Evolutionary conservation across 2,329 filamentous ascomycete genomes (phyloP).

Genomic region (Hymenoscyphus salicellus): DNA sequence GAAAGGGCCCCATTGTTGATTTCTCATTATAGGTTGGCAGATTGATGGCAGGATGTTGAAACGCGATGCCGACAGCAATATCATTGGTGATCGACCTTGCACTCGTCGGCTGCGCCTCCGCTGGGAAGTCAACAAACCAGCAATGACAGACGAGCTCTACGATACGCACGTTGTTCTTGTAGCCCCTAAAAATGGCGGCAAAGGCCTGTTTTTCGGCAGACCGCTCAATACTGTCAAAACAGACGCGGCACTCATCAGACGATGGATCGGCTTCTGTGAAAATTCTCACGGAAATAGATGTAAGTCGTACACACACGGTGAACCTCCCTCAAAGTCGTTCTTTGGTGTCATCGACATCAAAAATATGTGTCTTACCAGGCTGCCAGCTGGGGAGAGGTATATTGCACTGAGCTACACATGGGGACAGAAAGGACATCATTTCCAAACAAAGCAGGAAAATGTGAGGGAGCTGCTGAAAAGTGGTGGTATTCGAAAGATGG

Average conservation of each 20-base stretch:
- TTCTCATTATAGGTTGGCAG: background rate
- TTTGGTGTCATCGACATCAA: slow-evolving; percentile 17
- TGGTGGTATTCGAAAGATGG: slow-evolving; percentile 7
- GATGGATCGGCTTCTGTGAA: background rate
- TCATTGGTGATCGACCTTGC: background rate
- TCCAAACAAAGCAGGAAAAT: slow-evolving; percentile 11
- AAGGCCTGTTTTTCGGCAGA: background rate
- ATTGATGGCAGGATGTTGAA: background rate
- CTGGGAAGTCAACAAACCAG: background rate
- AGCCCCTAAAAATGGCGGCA: background rate
- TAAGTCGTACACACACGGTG: background rate
- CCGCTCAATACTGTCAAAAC: background rate
- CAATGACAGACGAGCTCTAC: background rate
- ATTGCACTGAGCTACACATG: slow-evolving; percentile 22
- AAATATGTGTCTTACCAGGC: slow-evolving; percentile 12
- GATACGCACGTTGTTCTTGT: background rate
- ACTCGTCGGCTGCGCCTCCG: background rate
- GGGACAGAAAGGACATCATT: slow-evolving; percentile 4
- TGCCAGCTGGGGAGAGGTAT: slow-evolving; percentile 5
- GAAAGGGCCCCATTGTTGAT: too few species aligned
- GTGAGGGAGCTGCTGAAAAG: slow-evolving; percentile 14
- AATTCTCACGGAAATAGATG: background rate
- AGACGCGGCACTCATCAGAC: background rate
- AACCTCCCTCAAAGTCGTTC: slow-evolving; percentile 4
- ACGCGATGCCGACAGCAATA: background rate